Evolutionary conservation across 2,329 filamentous ascomycete species (phyloP).

Genomic region (Ceratocystis smalleyi): DNA sequence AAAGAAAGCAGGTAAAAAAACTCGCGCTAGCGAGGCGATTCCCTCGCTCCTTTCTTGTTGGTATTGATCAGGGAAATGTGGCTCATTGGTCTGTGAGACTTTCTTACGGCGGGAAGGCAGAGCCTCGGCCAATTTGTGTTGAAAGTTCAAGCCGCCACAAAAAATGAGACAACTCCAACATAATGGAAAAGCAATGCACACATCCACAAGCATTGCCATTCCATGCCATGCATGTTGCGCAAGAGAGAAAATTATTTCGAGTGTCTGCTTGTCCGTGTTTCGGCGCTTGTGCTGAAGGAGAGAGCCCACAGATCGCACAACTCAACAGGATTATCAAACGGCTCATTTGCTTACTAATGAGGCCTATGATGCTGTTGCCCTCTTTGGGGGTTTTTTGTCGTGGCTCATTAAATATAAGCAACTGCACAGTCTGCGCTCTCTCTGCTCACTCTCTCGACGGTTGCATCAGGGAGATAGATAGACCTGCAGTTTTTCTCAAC

Average conservation of each 20-base stretch:
- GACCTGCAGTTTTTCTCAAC: background rate
- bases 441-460: too few species aligned
- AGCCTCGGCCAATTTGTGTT: slow-evolving; percentile 3
- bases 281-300: background rate
- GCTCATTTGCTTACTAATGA: background rate
- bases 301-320: background rate
- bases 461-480: too few species aligned
- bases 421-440: too few species aligned
- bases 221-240: background rate
- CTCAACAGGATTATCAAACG: background rate
- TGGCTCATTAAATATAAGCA: too few species aligned
- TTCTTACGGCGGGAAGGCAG: background rate
- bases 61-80: background rate
- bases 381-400: too few species aligned
- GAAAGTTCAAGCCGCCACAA: background rate
- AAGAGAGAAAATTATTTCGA: background rate
- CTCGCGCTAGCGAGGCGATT: background rate
- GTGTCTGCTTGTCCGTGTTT: background rate
- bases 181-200: background rate
- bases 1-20: background rate
- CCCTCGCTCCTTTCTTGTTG: background rate
- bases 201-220: background rate
- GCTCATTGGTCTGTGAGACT: background rate
- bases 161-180: background rate
- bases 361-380: too few species aligned